Evolutionary conservation across 23 red algal species (phyloP), one percentile per base, ranked within the genome.

Genomic region (Gracilaria vermiculophylla): DNA sequence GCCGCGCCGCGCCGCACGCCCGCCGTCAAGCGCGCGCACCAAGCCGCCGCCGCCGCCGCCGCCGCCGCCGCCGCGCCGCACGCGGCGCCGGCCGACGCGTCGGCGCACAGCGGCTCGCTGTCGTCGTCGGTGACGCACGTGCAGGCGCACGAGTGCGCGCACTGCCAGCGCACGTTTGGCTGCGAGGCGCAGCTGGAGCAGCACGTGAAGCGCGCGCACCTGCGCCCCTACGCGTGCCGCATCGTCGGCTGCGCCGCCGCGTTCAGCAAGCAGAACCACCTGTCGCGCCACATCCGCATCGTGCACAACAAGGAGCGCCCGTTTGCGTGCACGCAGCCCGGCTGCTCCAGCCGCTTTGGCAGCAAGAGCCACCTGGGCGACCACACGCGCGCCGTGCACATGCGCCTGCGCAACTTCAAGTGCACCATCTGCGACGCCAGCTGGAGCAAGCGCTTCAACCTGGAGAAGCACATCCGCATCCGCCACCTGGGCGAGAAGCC

Each of bases 251-350:
- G 80, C 45, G 11, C 61, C 0, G 80, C 80, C 14, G 48, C 57
- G 19, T 90, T 90, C 36, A 69, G 73, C 75, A 90, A 90, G 77
- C 57, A 78, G 37, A 80, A 69, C 44, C 73, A 90, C 57, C 71
- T 90, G 28, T 48, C 69, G 32, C 86, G 86, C 17, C 86, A 90
- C 58, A 80, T 78, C 73, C 86, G 86, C 33, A 79, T 80, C 75
- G 86, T 90, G 28, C 86, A 90, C 71, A 80, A 90, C 55, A 78
- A 78, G 73, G 73, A 80, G 44, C 53, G 86, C 13, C 86, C 86
- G n/a, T 90, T 90, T 66, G 73, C 70, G n/a, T 90, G 86, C 58
- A 71, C 50, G 12, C 69, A 77, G 57, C 55, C 53, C 8, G 86
- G 86, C 34, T 90, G 86, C 23, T 45, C 37, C n/a, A 80, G 25